Evolutionary conservation across 192 early-diverging fungal species (phyloP).

Genomic region (Coemansia sp.): DNA sequence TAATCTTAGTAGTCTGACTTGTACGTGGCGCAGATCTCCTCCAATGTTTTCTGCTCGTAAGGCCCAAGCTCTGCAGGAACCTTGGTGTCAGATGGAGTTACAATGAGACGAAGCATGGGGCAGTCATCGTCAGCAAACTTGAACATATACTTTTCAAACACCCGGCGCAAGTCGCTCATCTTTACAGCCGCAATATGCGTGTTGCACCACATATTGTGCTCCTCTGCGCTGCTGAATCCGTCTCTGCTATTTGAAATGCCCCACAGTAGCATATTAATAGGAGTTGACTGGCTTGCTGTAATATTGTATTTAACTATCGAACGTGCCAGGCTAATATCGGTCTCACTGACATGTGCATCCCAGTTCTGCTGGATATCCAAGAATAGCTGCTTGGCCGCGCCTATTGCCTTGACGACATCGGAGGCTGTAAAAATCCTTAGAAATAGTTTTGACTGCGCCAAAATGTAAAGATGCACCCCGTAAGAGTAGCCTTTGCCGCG

Average conservation of each 20-base stretch:
- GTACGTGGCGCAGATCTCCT: conserved; percentile 2
- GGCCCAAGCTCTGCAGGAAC: conserved; percentile 30
- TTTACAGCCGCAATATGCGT: conserved; percentile 29
- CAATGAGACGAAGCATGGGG: conserved; percentile 25
- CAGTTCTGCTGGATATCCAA: conserved; percentile 21
- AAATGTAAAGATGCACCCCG: conserved; percentile 59
- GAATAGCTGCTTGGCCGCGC: conserved; percentile 24
- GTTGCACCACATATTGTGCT: conserved; percentile 27
- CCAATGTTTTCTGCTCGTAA: conserved; percentile 24
- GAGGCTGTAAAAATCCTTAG: conserved; percentile 28
- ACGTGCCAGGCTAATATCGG: conserved; percentile 46
- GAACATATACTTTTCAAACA: conserved; percentile 31
- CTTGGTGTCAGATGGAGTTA: conserved; percentile 33
- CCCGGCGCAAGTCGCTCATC: conserved; percentile 33
- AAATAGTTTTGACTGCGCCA: conserved; percentile 62
- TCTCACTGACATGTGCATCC: conserved; percentile 37
- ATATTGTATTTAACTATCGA: conserved; percentile 23
- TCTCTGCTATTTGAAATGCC: conserved; percentile 15
- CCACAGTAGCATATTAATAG: conserved; percentile 13
- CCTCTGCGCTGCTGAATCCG: conserved; percentile 27
- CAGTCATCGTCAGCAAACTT: conserved; percentile 25
- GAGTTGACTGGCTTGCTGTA: conserved; percentile 17
- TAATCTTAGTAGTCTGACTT: not conserved
- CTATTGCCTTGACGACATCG: conserved; percentile 31
- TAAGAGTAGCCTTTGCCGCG: conserved; percentile 79